phyloP scores from a whole-genome alignment of 805 yeast genomes.

The Spathaspora hagerdaliae region DNA sequence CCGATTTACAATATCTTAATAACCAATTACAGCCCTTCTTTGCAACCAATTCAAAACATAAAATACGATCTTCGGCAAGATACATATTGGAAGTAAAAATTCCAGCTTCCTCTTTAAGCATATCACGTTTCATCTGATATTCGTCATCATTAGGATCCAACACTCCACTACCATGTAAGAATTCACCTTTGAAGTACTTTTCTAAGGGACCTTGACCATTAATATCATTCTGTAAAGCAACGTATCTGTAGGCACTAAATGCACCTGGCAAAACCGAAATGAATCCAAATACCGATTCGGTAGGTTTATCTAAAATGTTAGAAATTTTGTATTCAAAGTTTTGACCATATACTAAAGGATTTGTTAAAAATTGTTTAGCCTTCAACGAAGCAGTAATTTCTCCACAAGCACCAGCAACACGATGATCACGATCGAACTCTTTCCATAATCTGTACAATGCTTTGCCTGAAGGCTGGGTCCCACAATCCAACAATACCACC shows the following conservation, averaged over 20 bases:
- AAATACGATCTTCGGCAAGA: constrained; percentile 65
- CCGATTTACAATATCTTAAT: constrained; percentile 56
- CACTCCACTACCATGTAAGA: constrained; percentile 52
- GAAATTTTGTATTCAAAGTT: constrained; percentile 67
- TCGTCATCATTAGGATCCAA: constrained; percentile 56
- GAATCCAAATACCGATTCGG: constrained; percentile 62
- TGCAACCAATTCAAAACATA: constrained; percentile 62
- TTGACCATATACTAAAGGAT: constrained; percentile 65
- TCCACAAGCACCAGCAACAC: constrained; percentile 72
- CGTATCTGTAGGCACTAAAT: constrained; percentile 59
- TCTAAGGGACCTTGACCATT: constrained; percentile 55
- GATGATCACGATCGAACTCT: constrained; percentile 53
- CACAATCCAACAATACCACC: constrained; percentile 59
- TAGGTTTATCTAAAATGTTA: constrained; percentile 62
- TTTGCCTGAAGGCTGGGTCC: constrained; percentile 58
- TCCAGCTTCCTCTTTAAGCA: constrained; percentile 41
- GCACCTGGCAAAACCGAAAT: constrained; percentile 68
- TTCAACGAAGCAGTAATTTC: constrained; percentile 59
- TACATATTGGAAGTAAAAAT: constrained; percentile 68
- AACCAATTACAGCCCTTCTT: constrained; percentile 57
- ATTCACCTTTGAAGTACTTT: constrained; percentile 65
- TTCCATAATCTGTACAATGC: constrained; percentile 60
- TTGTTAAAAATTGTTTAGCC: constrained; percentile 43
- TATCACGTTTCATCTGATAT: constrained; percentile 31
- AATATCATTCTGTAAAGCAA: constrained; percentile 53